A percentile compares a stretch with the other conserved stretches of the same genome.
These are phyloP conservation scores for Pythium graminicola DNA, from an alignment of 352 stramenopile species.

Conservation along the genomic window DNA sequence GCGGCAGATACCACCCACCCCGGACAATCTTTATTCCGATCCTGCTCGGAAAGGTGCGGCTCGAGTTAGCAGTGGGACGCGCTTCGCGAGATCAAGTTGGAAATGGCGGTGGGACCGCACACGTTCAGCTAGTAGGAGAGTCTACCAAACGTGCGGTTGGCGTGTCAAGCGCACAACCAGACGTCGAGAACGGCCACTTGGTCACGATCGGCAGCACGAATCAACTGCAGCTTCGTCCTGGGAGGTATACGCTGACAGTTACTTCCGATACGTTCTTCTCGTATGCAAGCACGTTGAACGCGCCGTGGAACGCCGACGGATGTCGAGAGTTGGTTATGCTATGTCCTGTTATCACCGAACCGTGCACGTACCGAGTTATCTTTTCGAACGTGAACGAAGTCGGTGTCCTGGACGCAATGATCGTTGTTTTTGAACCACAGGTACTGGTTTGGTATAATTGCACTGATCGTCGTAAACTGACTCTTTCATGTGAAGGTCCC, in stretches of 20 bases:
- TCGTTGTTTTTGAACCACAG: conserved; percentile 39
- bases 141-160: background rate
- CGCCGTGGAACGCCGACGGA: conserved; percentile 28
- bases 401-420: conserved; percentile 34
- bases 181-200: conserved; percentile 1
- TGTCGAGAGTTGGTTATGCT: conserved; percentile 33
- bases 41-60: conserved; percentile 42
- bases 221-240: conserved; percentile 39
- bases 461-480: background rate
- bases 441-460: conserved; percentile 9
- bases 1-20: conserved; percentile 41
- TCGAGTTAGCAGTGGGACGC: conserved; percentile 20
- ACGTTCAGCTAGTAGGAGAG: background rate
- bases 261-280: conserved; percentile 22
- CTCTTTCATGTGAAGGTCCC: background rate
- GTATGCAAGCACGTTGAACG: conserved; percentile 21
- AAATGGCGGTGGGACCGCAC: background rate
- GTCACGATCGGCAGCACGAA: conserved; percentile 20
- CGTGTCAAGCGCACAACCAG: too few species aligned
- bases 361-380: conserved; percentile 33
- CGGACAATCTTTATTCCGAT: conserved; percentile 50
- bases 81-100: background rate
- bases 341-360: conserved; percentile 23
- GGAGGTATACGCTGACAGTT: conserved; percentile 33
- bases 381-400: conserved; percentile 37